Evolutionary conservation across 2,329 filamentous ascomycete genomes (phyloP).

Genomic region (Penicillium sp.): DNA sequence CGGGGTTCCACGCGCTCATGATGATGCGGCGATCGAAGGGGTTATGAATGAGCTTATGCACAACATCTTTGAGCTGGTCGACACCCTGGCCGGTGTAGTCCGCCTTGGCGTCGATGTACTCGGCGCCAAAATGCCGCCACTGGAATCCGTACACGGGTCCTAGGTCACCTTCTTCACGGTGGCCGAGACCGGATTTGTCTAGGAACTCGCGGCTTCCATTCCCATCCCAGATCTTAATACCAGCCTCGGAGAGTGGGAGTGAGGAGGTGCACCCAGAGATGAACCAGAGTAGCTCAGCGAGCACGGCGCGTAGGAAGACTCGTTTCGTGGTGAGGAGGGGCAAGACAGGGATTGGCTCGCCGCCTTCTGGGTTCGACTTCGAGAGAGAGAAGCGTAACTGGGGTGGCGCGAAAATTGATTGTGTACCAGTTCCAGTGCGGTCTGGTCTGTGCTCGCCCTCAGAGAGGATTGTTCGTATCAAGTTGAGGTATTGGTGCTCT

Average conservation of each 20-base stretch:
- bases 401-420: slow-evolving; percentile 80
- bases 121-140: slow-evolving; percentile 96
- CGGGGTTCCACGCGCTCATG: slow-evolving; percentile 89
- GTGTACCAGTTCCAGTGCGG: slow-evolving; percentile 88
- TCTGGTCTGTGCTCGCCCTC: slow-evolving; percentile 87
- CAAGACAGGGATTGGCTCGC: slow-evolving; percentile 61
- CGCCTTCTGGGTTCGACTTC: slow-evolving; percentile 46
- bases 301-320: slow-evolving; percentile 85
- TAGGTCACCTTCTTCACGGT: slow-evolving; percentile 83
- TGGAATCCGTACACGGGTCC: slow-evolving; percentile 98
- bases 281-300: slow-evolving; percentile 96
- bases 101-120: slow-evolving; percentile 73
- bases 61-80: slow-evolving; percentile 88
- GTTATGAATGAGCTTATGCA: slow-evolving; percentile 76
- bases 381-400: slow-evolving; percentile 85
- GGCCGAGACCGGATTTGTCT: slow-evolving; percentile 74
- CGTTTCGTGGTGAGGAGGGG: slow-evolving; percentile 97
- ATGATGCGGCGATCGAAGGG: slow-evolving; percentile 91
- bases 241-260: slow-evolving; percentile 68
- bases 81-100: slow-evolving; percentile 89
- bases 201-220: slow-evolving; percentile 91
- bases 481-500: slow-evolving; percentile 88
- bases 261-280: slow-evolving; percentile 81
- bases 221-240: slow-evolving; percentile 97
- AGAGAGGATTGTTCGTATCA: slow-evolving; percentile 80